These are phyloP conservation scores for Fusarium compactum DNA, from an alignment of 2,329 filamentous ascomycete genomes.

Conservation along the genomic window DNA sequence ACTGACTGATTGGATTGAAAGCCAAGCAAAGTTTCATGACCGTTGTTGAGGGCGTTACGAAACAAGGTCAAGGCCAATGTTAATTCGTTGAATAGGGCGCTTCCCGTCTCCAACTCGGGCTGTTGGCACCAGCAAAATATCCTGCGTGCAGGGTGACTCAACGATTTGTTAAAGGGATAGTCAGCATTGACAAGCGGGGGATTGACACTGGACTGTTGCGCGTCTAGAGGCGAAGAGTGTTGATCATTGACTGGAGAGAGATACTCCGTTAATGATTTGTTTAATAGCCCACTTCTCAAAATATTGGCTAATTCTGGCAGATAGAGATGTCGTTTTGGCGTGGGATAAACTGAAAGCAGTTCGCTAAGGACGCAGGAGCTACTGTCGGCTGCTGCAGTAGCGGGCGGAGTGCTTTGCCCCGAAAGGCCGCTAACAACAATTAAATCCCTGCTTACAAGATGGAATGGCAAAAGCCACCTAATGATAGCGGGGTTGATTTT, in stretches of 20 bases:
- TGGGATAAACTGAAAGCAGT: constrained; percentile 26
- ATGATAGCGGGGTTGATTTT: constrained; percentile 38
- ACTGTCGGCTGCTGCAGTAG: constrained; percentile 46
- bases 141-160: constrained; percentile 29
- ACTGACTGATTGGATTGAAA: constrained; percentile 34
- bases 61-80: constrained; percentile 29
- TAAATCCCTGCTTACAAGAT: constrained; percentile 6
- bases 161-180: constrained; percentile 28
- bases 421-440: constrained; percentile 38
- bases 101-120: constrained; percentile 25
- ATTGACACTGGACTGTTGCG: constrained; percentile 10
- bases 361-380: constrained; percentile 37
- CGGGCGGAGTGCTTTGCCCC: constrained; percentile 46
- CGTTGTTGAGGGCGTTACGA: constrained; percentile 41
- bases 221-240: not conserved
- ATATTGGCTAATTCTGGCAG: constrained; percentile 27
- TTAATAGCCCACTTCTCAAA: constrained; percentile 9
- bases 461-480: constrained; percentile 28
- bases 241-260: constrained; percentile 8
- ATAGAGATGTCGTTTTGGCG: constrained; percentile 22
- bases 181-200: constrained; percentile 20
- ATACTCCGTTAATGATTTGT: not conserved
- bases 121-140: constrained; percentile 36
- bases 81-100: constrained; percentile 31
- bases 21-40: constrained; percentile 32